Conservation (phyloP, 225 moss, liverwort and hornwort species). For the Rhytidiadelphus loreus region DNA sequence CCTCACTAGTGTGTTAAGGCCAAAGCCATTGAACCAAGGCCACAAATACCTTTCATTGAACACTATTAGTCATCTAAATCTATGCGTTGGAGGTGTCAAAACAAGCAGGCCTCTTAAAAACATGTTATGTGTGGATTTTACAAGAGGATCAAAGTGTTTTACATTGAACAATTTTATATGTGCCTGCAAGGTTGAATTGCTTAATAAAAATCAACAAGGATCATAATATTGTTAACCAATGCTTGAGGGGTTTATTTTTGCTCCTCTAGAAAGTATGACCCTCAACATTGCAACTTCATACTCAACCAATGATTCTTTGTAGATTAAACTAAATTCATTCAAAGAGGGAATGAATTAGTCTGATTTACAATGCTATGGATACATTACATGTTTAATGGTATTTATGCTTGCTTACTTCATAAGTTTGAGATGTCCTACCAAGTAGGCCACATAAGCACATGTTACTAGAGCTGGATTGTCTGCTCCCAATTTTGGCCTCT, state of each 20-base stretch:
- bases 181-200: neutral
- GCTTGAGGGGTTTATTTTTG: fast-evolving
- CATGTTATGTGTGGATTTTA: neutral
- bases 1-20: too few relatives aligned
- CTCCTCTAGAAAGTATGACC: fast-evolving
- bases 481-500: neutral
- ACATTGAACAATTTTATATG: neutral
- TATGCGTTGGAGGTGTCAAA: neutral
- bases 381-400: too few relatives aligned
- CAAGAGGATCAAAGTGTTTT: neutral
- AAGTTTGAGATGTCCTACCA: neutral
- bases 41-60: too few relatives aligned
- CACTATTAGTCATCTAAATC: too few relatives aligned
- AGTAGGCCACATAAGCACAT: neutral
- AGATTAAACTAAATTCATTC: neutral
- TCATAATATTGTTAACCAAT: neutral
- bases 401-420: neutral
- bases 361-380: neutral
- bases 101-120: neutral
- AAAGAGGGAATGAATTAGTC: fast-evolving
- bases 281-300: neutral
- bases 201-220: too few relatives aligned
- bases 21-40: too few relatives aligned
- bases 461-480: neutral
- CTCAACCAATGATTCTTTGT: fast-evolving